Evolutionary conservation across 2,329 filamentous ascomycete species (phyloP).

Genomic region (Leptosphaerulina australis): DNA sequence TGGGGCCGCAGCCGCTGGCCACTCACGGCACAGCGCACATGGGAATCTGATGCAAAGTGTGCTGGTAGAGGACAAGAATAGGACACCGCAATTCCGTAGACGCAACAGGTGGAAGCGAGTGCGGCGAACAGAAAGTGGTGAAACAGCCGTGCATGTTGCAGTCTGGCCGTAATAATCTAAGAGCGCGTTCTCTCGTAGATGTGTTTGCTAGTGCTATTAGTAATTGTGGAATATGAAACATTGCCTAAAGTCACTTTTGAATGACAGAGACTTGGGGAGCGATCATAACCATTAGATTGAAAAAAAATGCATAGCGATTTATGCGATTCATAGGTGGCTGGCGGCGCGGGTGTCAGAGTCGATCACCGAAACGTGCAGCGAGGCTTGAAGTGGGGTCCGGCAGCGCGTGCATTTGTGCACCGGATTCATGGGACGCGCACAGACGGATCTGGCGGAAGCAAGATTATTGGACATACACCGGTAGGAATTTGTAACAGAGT

Average conservation of each 20-base stretch:
- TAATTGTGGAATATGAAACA: not conserved
- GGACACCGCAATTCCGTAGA: conserved; percentile 27
- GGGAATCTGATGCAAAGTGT: conserved; percentile 38
- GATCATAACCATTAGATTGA: not conserved
- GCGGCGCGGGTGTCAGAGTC: conserved; percentile 19
- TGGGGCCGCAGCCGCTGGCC: conserved; percentile 41
- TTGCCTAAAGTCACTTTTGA: no score
- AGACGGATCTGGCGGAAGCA: conserved; percentile 47
- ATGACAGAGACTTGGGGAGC: no score
- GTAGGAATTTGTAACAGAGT: conserved; percentile 17
- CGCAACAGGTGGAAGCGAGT: conserved; percentile 23
- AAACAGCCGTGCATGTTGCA: conserved; percentile 42
- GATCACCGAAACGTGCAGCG: conserved; percentile 31
- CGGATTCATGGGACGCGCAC: conserved; percentile 37
- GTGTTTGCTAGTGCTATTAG: not conserved
- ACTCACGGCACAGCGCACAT: conserved; percentile 35
- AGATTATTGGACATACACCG: conserved; percentile 6
- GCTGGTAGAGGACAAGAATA: conserved; percentile 41
- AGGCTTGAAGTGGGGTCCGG: conserved; percentile 40
- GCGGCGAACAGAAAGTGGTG: conserved; percentile 35
- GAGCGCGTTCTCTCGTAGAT: conserved; percentile 17
- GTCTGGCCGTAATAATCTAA: conserved; percentile 36
- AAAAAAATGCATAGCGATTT: conserved; percentile 8
- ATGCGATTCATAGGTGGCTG: conserved; percentile 5
- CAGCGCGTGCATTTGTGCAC: conserved; percentile 29